Conservation (phyloP, 1,284 basidiomycete species). For the Farysia itapuensis region DNA sequence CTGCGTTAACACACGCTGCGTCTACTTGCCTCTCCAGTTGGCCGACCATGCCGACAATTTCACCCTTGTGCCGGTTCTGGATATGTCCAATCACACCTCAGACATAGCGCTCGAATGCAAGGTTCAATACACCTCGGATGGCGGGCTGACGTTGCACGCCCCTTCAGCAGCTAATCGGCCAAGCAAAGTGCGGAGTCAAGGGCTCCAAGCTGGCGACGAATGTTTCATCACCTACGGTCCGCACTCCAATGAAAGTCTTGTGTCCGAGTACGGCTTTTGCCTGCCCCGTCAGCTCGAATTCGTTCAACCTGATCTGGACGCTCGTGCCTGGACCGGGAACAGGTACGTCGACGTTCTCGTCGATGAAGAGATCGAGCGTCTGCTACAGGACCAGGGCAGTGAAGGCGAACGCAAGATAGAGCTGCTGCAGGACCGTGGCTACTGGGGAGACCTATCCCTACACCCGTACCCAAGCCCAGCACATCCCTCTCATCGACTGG, state of each 20-base stretch:
- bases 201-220: conserved; percentile 28
- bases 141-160: conserved; percentile 38
- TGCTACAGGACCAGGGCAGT: conserved; percentile 15
- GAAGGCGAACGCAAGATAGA: conserved; percentile 36
- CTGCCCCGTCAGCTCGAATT: conserved; percentile 8
- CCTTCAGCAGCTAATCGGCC: conserved; percentile 7
- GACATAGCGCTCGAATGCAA: conserved; percentile 33
- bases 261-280: conserved; percentile 53
- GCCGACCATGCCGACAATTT: conserved; percentile 51
- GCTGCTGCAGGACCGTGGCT: conserved; percentile 43
- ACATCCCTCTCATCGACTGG: conserved; percentile 51
- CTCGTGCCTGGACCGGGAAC: conserved; percentile 30
- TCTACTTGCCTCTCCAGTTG: conserved; percentile 43
- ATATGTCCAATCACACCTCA: conserved; percentile 57
- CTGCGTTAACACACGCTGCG: conserved; percentile 54
- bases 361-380: conserved; percentile 19
- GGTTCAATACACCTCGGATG: conserved; percentile 23
- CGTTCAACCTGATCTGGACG: not conserved
- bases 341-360: conserved; percentile 41
- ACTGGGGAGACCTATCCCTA: conserved; percentile 51
- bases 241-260: conserved; percentile 43
- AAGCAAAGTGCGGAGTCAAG: not conserved
- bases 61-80: conserved; percentile 53
- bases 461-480: conserved; percentile 47
- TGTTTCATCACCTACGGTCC: conserved; percentile 54